Percentiles rank a stretch among this genome's conserved stretches.
These are phyloP conservation scores for Neospora caninum DNA, from an alignment of 169 alveolate species.

Conservation along the genomic window DNA sequence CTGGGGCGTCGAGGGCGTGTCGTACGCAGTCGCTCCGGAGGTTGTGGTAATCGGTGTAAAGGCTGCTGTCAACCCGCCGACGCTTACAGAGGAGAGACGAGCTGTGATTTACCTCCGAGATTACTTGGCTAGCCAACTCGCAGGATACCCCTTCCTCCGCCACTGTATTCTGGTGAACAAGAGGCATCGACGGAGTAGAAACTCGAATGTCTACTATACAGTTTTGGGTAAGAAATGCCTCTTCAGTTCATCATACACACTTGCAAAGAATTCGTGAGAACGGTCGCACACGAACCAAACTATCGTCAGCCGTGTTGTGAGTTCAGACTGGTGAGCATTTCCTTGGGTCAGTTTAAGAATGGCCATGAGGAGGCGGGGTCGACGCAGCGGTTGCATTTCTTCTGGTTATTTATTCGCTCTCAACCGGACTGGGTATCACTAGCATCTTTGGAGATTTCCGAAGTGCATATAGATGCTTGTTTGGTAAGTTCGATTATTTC, in stretches of 20 bases:
- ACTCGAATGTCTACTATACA: neutral
- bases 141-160: slow-evolving; percentile 30
- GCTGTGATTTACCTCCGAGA: slow-evolving; percentile 19
- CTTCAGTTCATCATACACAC: neutral
- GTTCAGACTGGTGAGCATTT: too few species aligned
- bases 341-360: too few species aligned
- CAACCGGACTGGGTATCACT: too few species aligned
- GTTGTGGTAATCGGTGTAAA: neutral
- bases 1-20: neutral
- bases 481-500: too few species aligned
- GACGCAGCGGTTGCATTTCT: too few species aligned
- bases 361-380: too few species aligned
- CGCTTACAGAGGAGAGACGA: neutral
- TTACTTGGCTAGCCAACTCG: slow-evolving; percentile 5
- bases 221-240: neutral
- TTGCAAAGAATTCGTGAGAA: too few species aligned
- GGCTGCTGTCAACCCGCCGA: slow-evolving; percentile 16
- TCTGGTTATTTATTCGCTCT: too few species aligned
- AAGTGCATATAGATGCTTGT: too few species aligned
- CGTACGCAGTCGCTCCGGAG: neutral
- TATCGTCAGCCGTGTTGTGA: too few species aligned
- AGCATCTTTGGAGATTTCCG: too few species aligned
- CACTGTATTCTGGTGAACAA: slow-evolving; percentile 29
- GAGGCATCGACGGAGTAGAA: neutral
- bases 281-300: too few species aligned